Base-by-base conservation (phyloP, 1,284 basidiomycete genomes). In the Cryptococcus amylolentus region DNA sequence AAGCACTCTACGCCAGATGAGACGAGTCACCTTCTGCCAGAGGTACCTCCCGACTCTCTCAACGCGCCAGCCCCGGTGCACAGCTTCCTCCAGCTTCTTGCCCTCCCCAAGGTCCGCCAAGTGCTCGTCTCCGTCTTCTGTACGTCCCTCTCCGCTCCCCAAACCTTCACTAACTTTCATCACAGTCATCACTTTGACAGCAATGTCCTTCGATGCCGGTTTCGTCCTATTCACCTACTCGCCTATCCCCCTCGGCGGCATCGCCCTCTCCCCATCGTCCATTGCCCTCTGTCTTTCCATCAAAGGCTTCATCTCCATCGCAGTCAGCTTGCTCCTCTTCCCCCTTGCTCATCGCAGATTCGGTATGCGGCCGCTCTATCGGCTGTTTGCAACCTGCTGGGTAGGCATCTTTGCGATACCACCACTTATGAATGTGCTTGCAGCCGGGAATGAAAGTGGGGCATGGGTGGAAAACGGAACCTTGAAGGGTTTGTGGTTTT, bases 161-260 rank as follows among this genome's bases (percentile, higher is more conserved):
- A 20, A 45, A 23, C 13, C 9, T 27, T 20, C 14, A 46, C 51
- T 18, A 10, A 26, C 20, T 20, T 26, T 16, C 38, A 27, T 35
- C 31, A n/a, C 10, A 61, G 59, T 67, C 28, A 55, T 71, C 48
- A 61, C 58, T 18, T 57, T 71, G 53, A 56, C 62, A 41, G 55
- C 68, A 23, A 60, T 63, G 44, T 61, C 63, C 4, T 71, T 68
- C 52, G 68, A 71, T 54, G 63, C 66, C 14, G 57, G 60, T 5
- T 67, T 71, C 49, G 61, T 65, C 14, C 58, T 71, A 10, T 68
- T 68, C 50, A 57, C 63, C 52, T 71, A 67, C 52, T 65, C 68
- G 1, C 52, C 63, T n/a, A 44, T 60, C 39, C 14, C 26, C 7
- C 42, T 62, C 1, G 64, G 65, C 52, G 69, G 69, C 5, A 58